phyloP scores from a whole-genome alignment of 2,329 filamentous ascomycete species.

The Colletotrichum navitas region DNA sequence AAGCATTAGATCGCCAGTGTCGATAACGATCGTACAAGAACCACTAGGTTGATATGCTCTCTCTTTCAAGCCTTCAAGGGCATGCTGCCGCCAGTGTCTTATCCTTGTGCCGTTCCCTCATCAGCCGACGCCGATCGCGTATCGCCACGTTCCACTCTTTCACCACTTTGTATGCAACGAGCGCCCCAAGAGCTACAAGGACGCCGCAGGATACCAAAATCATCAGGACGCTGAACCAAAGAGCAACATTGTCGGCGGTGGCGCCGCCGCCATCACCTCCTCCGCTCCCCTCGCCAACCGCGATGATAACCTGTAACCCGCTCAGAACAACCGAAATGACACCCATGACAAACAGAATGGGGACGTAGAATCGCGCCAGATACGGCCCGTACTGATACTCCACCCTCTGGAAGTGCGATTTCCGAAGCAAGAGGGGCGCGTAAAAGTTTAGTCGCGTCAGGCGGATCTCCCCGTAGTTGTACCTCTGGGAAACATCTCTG shows the following conservation, averaged over 20 bases:
- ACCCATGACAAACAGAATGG: slow-evolving; percentile 46
- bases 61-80: neutral
- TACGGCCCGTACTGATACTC: slow-evolving; percentile 45
- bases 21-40: neutral
- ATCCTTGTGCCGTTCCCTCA: slow-evolving; percentile 15
- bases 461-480: slow-evolving; percentile 33
- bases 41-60: neutral
- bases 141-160: slow-evolving; percentile 43
- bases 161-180: slow-evolving; percentile 41
- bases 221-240: slow-evolving; percentile 39
- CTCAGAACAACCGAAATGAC: slow-evolving; percentile 45
- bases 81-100: neutral
- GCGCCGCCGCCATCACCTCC: neutral
- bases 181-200: slow-evolving; percentile 11
- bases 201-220: slow-evolving; percentile 34
- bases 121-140: slow-evolving; percentile 38
- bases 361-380: slow-evolving; percentile 45
- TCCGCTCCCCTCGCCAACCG: slow-evolving; percentile 24
- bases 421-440: slow-evolving; percentile 43
- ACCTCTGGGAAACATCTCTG: slow-evolving; percentile 41
- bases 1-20: neutral
- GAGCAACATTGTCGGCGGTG: slow-evolving; percentile 18
- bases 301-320: slow-evolving; percentile 44
- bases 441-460: slow-evolving; percentile 45
- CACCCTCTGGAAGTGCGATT: slow-evolving; percentile 44